Conservation (phyloP, 2,329 filamentous ascomycete species). For the Coleophoma eucalyptorum region DNA sequence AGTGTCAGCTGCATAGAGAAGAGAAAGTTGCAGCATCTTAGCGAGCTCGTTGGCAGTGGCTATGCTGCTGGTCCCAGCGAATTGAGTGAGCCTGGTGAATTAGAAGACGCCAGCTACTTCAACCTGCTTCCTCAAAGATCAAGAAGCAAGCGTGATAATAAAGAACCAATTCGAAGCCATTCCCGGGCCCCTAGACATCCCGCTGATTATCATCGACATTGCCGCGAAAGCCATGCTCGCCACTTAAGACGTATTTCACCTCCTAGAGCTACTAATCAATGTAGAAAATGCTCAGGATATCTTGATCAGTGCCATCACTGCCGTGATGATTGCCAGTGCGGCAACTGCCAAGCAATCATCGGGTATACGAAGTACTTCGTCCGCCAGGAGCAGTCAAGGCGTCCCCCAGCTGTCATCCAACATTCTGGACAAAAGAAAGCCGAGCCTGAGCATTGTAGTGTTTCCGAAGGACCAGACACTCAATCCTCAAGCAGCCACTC, state of each 20-base stretch:
- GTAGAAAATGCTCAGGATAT: slow-evolving; percentile 13
- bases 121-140: no score
- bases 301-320: slow-evolving; percentile 25
- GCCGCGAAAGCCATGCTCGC: no score
- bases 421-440: no score
- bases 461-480: neutral
- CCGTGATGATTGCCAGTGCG: slow-evolving; percentile 18
- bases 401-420: neutral
- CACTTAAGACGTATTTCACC: slow-evolving; percentile 14
- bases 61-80: slow-evolving; percentile 15
- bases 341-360: neutral
- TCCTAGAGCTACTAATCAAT: slow-evolving; percentile 15
- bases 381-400: neutral
- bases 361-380: neutral
- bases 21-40: slow-evolving; percentile 4
- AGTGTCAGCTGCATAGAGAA: slow-evolving; percentile 14
- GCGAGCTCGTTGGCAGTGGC: slow-evolving; percentile 15
- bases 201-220: no score
- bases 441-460: no score
- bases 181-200: no score
- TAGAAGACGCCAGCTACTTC: no score
- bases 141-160: no score
- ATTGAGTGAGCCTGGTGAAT: no score
- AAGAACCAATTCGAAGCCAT: no score
- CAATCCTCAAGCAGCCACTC: no score